Evolutionary conservation across 768 basidiomycete genomes (phyloP), one percentile per base, ranked within the genome.

Genomic region (Calocybe cyanea): DNA sequence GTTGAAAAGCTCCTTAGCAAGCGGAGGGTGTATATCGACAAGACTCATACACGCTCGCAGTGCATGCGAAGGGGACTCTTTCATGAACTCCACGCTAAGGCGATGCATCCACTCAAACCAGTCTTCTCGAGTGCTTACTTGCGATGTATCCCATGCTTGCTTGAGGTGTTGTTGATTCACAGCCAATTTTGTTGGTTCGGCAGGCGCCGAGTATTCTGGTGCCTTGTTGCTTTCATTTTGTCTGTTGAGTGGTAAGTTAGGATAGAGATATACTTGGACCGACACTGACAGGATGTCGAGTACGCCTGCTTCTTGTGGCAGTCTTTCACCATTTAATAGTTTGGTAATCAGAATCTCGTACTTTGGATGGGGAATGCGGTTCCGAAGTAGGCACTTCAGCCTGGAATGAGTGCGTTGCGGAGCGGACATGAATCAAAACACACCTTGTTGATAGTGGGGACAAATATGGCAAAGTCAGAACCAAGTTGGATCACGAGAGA

Each of bases 91-190:
- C 2, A 93, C 88, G 14, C 92, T 84, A 7, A 99, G 76, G 13
- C 85, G 78, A 58, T 89, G 92, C 73, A 96, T 85, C 96, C 96
- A 99, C 31, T 93, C 92, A 14, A 76, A 68, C 96, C 96, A 99
- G 53, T 98, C 94, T 36, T 92, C 87, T 42, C 76, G 75, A 1
- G 87, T 87, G 19, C 76, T 69, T 6, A 90, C 75, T 49, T 80
- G 76, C 5, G 88, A 86, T 1, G 81, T 79, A 54, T 96, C 94
- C 95, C 96, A 99, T 0, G 94, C 93, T 57, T 92, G 85, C 64
- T 96, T 97, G 50, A 99, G 77, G 63, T 95, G 91, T 54, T 95
- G 92, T 64, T 98, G 96, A 57, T 99, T 99, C 33, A 97, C 93
- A 2, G 83, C 78, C 68, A 97, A 81, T 68, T 89, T 94, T 23